Evolutionary conservation across 75 land plant genomes (phyloP), one percentile per base, ranked within the genome.

Genomic region (Picea sitchensis): DNA sequence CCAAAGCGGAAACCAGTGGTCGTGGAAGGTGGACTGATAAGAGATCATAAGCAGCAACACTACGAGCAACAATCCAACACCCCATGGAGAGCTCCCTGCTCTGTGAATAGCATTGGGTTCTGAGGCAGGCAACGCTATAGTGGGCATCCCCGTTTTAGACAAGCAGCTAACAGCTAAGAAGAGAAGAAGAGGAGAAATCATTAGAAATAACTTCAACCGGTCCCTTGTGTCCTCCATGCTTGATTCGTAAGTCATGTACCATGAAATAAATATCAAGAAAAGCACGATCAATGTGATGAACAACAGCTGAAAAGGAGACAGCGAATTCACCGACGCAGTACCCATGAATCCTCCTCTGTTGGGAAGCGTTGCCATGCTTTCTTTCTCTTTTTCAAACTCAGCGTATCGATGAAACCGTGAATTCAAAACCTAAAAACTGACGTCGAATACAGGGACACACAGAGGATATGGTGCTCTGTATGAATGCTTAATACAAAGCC

Each of bases 41-140:
- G 86, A 87, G 44, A 89, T 62, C 91, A 89, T 87, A 67, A 87
- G 59, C 23, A 89, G 17, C 36, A 87, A 73, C 36, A 89, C 30
- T 2, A 89, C 31, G 12, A 89, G 71, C 12, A 87, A 15, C 58
- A 80, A 17, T 5, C 68, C 89, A 13, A 89, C 84, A 0, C 91
- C 91, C 86, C 86, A 84, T 31, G 91, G 88, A 15, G 91, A 84
- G 26, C 91, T 85, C n/a, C 88, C 90, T 23, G 86, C 84, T 13
- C 84, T 77, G 75, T 89, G 89, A 9, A 89, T 31, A 4, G 86
- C 78, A 26, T 87, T 84, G 21, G 61, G 76, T 75, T 84, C 89
- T 17, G 82, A 80, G 20, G 60, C 14, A 3, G 84, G 73, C 5
- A 82, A 14, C 2, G 81, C 21, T 1, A 76, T 44, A 30, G 58